A percentile compares a stretch with the other conserved stretches of the same genome.
Conservation (phyloP, 2,329 filamentous ascomycete genomes). For the Cytospora chrysosperma region DNA sequence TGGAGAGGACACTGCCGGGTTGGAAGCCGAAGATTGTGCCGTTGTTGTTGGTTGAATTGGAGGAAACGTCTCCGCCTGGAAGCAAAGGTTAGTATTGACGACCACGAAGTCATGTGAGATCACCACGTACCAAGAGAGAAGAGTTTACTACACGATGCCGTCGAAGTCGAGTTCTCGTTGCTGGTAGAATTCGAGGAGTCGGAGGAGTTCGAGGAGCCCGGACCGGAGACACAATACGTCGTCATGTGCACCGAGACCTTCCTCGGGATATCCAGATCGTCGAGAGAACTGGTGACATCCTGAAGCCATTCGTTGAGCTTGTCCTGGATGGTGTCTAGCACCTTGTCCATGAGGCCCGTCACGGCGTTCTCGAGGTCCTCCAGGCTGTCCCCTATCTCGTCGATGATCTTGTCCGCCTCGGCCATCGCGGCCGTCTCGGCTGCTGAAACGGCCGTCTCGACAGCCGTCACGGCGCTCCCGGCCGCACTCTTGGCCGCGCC, state of each 20-base stretch:
- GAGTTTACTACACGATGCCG: constrained; percentile 14
- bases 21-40: constrained; percentile 24
- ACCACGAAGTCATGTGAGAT: background rate
- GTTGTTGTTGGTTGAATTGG: constrained; percentile 18
- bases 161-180: background rate
- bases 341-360: constrained; percentile 22
- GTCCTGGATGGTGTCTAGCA: constrained; percentile 22
- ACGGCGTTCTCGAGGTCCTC: constrained; percentile 19
- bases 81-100: background rate
- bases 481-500: constrained; percentile 9
- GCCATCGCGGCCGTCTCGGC: constrained; percentile 15
- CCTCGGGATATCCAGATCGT: constrained; percentile 18
- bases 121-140: constrained; percentile 14
- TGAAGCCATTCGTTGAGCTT: constrained; percentile 21
- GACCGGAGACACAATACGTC: constrained; percentile 17
- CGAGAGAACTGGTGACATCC: constrained; percentile 16
- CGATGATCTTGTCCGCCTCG: constrained; percentile 22
- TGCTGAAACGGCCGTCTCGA: constrained; percentile 1
- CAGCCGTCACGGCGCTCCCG: background rate
- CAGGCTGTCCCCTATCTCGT: constrained; percentile 20
- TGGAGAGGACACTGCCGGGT: constrained; percentile 16
- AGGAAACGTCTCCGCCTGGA: background rate
- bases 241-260: constrained; percentile 23
- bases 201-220: background rate
- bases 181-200: constrained; percentile 14